Conservation (phyloP, 1,284 basidiomycete genomes). For the Dichomitus squalens region DNA sequence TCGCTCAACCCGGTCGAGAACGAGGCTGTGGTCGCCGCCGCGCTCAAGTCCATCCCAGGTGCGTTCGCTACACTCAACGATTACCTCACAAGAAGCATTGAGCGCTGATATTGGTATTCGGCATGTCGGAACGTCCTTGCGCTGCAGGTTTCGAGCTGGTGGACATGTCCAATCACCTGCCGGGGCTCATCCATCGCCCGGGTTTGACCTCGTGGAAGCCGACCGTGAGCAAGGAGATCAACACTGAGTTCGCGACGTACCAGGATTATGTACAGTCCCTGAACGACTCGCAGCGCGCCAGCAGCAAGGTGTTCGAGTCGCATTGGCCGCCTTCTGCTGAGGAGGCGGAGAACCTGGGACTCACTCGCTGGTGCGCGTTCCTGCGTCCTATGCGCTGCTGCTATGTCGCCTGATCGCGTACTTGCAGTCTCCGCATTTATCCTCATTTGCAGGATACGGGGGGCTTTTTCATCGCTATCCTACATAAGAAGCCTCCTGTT, state of each 20-base stretch:
- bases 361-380: slow-evolving; percentile 69
- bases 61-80: slow-evolving; percentile 19
- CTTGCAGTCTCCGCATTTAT: slow-evolving; percentile 79
- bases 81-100: slow-evolving; percentile 9
- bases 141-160: slow-evolving; percentile 75
- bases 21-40: slow-evolving; percentile 93
- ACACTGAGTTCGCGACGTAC: slow-evolving; percentile 54
- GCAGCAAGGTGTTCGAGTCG: slow-evolving; percentile 65
- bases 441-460: slow-evolving; percentile 97
- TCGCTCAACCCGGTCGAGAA: slow-evolving; percentile 98
- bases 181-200: slow-evolving; percentile 73
- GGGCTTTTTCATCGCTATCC: slow-evolving; percentile 94
- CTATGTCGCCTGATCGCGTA: neutral
- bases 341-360: slow-evolving; percentile 58
- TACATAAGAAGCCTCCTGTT: slow-evolving; percentile 52
- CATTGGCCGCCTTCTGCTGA: slow-evolving; percentile 74
- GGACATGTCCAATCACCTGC: slow-evolving; percentile 75
- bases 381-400: neutral
- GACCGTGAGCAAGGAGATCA: slow-evolving; percentile 49
- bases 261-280: slow-evolving; percentile 54
- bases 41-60: slow-evolving; percentile 75
- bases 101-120: neutral
- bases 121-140: slow-evolving; percentile 1
- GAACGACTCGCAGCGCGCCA: slow-evolving; percentile 47
- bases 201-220: slow-evolving; percentile 82